Conservation (phyloP, 2,329 filamentous ascomycete species). For the Arthrobotrys megalospora region DNA sequence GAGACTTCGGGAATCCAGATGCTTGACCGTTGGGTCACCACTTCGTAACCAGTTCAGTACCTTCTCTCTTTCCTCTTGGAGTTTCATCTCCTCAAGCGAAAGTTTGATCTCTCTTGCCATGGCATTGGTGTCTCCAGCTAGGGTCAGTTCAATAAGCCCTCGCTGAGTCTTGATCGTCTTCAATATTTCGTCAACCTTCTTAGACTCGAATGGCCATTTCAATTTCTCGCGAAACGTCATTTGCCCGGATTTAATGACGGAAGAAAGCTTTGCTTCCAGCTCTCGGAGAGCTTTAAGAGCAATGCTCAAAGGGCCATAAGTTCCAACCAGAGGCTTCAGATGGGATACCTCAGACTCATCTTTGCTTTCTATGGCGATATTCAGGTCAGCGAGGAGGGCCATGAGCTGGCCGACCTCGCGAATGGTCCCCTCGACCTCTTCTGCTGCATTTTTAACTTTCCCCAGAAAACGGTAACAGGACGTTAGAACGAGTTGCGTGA, state of each 20-base stretch:
- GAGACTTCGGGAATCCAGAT: constrained; percentile 60
- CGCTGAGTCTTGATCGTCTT: constrained; percentile 29
- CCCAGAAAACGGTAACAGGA: constrained; percentile 30
- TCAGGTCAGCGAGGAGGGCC: constrained; percentile 16
- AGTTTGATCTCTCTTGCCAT: constrained; percentile 29
- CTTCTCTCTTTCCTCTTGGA: constrained; percentile 34
- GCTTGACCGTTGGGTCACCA: constrained; percentile 43
- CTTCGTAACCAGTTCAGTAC: constrained; percentile 29
- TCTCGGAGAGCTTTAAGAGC: constrained; percentile 15
- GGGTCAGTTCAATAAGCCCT: constrained; percentile 8
- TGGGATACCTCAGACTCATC: constrained; percentile 18
- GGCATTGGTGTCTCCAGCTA: constrained; percentile 31
- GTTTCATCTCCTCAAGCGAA: constrained; percentile 29
- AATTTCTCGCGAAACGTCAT: constrained; percentile 41
- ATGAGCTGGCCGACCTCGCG: constrained; percentile 26
- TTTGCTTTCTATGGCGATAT: constrained; percentile 18
- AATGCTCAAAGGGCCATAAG: constrained; percentile 32
- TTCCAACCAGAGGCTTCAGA: constrained; percentile 10
- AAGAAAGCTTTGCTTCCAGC: constrained; percentile 19
- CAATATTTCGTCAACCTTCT: constrained; percentile 22
- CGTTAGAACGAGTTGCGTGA: constrained; percentile 12
- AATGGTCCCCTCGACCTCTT: constrained; percentile 19
- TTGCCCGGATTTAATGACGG: background rate
- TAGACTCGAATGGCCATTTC: constrained; percentile 44
- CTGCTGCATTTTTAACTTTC: constrained; percentile 31